Base-by-base conservation (phyloP, 2,329 filamentous ascomycete species). In the Fusarium subglutinans region DNA sequence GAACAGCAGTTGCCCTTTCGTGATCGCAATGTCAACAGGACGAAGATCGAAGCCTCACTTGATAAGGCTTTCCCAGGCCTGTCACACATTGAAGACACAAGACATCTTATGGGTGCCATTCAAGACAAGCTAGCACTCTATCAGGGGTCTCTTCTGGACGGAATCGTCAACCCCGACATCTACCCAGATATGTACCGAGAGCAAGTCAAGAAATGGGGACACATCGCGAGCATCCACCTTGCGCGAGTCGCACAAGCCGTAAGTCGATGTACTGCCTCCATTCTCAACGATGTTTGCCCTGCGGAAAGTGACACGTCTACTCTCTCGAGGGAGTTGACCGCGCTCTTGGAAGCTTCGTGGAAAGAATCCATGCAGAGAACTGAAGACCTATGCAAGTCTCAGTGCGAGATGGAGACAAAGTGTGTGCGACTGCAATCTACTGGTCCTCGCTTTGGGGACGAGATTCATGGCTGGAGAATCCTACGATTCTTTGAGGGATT, bases 171-270 rank as follows among this genome's bases (percentile, higher is more conserved):
- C 51, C 80, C 81, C 0, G 73, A 78, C 1, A 75, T 83, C 2
- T 76, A 82, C 24, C 74, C 71, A 5, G 71, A 71, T 0, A 75
- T 84, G 10, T 83, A 80, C 50, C 72, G 66, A 28, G 69, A 72
- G 30, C 82, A 83, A 51, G 81, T 82, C 0, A 51, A 67, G 8
- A 78, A 79, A n/a, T 84, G 82, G 83, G 47, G 71, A 2, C 33
- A 15, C 1, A 72, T 83, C 3, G 77, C 80, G 1, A 40, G 68
- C 8, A 6, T 50, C 0, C 79, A 84, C 35, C 69, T 84, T 0
- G 5, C 63, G 0, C 40, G 24, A 3, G 70, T 83, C 3, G 63
- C 75, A 1, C 9, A 47, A 2, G 43, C 71, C 4, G 71, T 80
- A 3, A 63, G 43, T 3, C 6, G 22, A 3, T 79, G 79, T 11